A percentile compares a stretch with the other conserved stretches of the same genome.
phyloP scores from a whole-genome alignment of 345 rosid species.

The Gynandropsis gynandra region DNA sequence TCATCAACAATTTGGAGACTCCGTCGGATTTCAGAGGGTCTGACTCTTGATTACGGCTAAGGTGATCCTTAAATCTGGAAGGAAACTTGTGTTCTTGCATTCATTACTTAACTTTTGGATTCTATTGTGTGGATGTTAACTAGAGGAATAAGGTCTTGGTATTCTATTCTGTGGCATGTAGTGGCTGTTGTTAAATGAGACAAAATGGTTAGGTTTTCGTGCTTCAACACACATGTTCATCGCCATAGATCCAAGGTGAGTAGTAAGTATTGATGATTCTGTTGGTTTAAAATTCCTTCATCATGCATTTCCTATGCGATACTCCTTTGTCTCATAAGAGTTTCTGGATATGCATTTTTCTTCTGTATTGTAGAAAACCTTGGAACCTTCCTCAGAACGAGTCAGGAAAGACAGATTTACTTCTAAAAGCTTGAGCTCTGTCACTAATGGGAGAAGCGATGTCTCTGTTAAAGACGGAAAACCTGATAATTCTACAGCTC shows the following conservation, averaged over 20 bases:
- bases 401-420: slow-evolving; percentile 27
- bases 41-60: slow-evolving; percentile 97
- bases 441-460: slow-evolving; percentile 25
- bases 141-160: slow-evolving; percentile 12
- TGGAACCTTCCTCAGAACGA: slow-evolving; percentile 36
- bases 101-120: slow-evolving; percentile 19
- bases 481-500: slow-evolving; percentile 25
- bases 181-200: slow-evolving; percentile 21
- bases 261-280: slow-evolving; percentile 10
- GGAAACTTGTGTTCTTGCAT: slow-evolving; percentile 15
- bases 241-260: slow-evolving; percentile 64
- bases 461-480: slow-evolving; percentile 24
- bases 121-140: slow-evolving; percentile 26
- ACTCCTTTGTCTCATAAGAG: slow-evolving; percentile 30
- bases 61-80: slow-evolving; percentile 26
- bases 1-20: slow-evolving; percentile 87
- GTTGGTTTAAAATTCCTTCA: slow-evolving; percentile 16
- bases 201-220: slow-evolving; percentile 81
- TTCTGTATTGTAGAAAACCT: slow-evolving; percentile 36
- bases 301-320: slow-evolving; percentile 13
- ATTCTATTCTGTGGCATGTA: slow-evolving; percentile 21
- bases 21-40: slow-evolving; percentile 79
- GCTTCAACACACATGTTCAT: slow-evolving; percentile 57
- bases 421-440: slow-evolving; percentile 28
- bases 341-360: slow-evolving; percentile 26